Evolutionary conservation across 176 grass and related monocot species (phyloP).

Genomic region (Triticum dicoccoides): DNA sequence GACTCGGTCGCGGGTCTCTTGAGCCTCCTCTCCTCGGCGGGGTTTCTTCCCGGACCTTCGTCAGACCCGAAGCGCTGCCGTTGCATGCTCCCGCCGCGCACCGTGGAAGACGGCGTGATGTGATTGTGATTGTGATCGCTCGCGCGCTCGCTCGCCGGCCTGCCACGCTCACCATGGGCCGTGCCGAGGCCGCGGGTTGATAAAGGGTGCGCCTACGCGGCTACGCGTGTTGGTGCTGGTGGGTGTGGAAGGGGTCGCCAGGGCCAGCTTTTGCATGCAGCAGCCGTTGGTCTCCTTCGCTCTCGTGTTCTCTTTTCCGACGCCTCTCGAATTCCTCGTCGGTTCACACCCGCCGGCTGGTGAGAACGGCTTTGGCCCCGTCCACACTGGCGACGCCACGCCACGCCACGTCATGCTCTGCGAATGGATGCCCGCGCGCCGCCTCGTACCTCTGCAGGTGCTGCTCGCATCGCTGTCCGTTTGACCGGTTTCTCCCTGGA

Average conservation of each 20-base stretch:
- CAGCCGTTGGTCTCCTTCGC: not conserved
- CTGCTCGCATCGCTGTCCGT: slow-evolving; percentile 27
- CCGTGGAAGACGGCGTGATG: not conserved
- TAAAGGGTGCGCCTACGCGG: slow-evolving; percentile 28
- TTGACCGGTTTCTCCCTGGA: slow-evolving; percentile 9
- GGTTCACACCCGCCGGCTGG: slow-evolving; percentile 29
- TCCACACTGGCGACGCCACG: slow-evolving; percentile 31
- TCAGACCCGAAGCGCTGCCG: slow-evolving; percentile 46
- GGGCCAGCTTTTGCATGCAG: not conserved
- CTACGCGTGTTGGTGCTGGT: slow-evolving; percentile 9
- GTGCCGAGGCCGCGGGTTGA: slow-evolving; percentile 23
- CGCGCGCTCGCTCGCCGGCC: not conserved
- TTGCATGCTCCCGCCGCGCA: slow-evolving; percentile 48
- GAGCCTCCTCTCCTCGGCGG: slow-evolving; percentile 41
- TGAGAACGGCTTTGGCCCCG: slow-evolving; percentile 19
- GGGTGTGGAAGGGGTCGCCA: slow-evolving; percentile 33
- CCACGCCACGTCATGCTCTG: slow-evolving; percentile 11
- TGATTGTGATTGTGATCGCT: not conserved
- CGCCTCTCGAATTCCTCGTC: not conserved
- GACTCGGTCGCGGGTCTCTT: slow-evolving; percentile 29
- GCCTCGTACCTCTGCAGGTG: not conserved
- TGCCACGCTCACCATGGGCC: not conserved
- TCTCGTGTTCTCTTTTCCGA: not conserved
- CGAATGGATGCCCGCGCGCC: not conserved
- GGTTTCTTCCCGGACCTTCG: not conserved